These are phyloP conservation scores for Bromus sterilis DNA, from an alignment of 176 grass and related monocot species.

Conservation along the genomic window DNA sequence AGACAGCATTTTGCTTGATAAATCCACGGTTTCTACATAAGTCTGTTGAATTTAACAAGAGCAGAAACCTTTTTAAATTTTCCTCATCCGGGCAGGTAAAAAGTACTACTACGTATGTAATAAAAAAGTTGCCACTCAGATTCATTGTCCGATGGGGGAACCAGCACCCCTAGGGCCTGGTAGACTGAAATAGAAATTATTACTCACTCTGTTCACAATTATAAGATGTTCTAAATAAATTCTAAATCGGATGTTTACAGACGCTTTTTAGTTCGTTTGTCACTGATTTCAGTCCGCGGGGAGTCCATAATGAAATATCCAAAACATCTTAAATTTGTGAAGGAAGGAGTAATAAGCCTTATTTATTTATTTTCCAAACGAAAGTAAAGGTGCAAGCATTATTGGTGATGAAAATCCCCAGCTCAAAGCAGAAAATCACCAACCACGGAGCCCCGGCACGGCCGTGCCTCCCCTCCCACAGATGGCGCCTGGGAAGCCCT, in stretches of 20 bases:
- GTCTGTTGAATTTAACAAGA: constrained; percentile 4
- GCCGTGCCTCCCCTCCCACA: background rate
- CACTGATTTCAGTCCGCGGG: too few relatives aligned
- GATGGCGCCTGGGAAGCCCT: background rate
- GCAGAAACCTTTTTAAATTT: background rate
- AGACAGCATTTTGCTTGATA: background rate
- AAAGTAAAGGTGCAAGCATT: background rate
- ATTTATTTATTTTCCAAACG: background rate
- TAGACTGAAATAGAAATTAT: background rate
- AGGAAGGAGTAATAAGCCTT: too few relatives aligned
- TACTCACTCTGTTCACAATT: too few relatives aligned
- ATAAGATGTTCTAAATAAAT: too few relatives aligned
- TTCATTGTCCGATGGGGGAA: background rate
- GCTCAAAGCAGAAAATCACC: background rate
- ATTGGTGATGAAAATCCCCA: background rate
- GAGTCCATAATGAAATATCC: too few relatives aligned
- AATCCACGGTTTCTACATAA: background rate
- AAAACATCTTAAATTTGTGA: too few relatives aligned
- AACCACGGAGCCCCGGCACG: constrained; percentile 21
- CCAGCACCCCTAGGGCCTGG: background rate
- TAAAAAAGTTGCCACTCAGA: background rate
- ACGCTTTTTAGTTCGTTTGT: too few relatives aligned
- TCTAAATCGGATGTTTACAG: too few relatives aligned
- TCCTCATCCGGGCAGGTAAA: background rate
- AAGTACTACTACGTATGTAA: background rate